Conservation (phyloP, 192 early-diverging fungal species). For the Phlyctochytrium planicorne region DNA sequence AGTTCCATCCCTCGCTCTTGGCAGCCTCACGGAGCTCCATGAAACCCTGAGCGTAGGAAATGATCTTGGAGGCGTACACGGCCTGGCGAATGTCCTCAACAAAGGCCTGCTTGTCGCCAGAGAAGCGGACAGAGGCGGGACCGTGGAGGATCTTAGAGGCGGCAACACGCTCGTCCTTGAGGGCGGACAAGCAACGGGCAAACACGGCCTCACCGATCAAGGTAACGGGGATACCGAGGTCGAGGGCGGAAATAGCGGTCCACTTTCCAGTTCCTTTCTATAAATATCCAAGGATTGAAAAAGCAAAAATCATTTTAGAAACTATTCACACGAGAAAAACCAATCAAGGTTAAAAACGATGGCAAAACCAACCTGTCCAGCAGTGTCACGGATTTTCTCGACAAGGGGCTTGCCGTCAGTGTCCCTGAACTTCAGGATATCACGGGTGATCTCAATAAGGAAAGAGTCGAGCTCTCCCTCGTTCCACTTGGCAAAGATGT, state of each 20-base stretch:
- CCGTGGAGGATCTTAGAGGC: conserved; percentile 86
- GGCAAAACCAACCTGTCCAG: conserved; percentile 65
- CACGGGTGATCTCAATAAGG: conserved; percentile 93
- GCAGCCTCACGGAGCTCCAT: conserved; percentile 97
- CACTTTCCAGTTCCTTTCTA: conserved; percentile 96
- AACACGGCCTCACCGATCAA: conserved; percentile 98
- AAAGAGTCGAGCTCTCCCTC: conserved; percentile 95
- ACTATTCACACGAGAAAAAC: not conserved
- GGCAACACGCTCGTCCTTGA: conserved; percentile 93
- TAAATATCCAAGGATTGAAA: conserved; percentile 9
- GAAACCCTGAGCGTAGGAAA: conserved; percentile 98
- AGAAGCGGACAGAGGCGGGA: conserved; percentile 64
- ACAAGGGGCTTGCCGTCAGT: conserved; percentile 82
- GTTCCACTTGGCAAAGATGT: conserved; percentile 93
- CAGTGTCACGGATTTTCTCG: conserved; percentile 93
- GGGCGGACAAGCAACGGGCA: conserved; percentile 90
- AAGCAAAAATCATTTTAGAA: not conserved
- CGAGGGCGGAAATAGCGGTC: conserved; percentile 94
- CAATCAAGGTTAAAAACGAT: conserved; percentile 7
- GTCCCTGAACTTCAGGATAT: conserved; percentile 93
- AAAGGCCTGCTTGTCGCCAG: conserved; percentile 87
- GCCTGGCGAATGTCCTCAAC: conserved; percentile 88
- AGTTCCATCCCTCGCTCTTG: conserved; percentile 87
- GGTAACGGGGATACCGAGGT: conserved; percentile 94
- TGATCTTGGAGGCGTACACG: conserved; percentile 96